Conservation (phyloP, 163 green algal genomes). For the Scenedesmus sp. region DNA sequence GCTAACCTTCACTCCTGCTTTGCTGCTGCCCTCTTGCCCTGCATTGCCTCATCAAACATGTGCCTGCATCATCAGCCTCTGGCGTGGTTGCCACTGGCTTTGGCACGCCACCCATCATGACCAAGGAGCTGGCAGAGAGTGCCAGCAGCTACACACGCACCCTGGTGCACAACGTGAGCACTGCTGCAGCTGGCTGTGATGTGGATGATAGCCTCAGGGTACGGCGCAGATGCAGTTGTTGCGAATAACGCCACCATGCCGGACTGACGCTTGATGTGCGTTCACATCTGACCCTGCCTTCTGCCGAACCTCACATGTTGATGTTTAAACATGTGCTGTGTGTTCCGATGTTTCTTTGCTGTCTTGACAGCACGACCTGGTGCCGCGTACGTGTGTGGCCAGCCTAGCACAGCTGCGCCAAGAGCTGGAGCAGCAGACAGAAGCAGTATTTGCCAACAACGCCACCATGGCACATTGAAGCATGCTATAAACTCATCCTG, state of each 20-base stretch:
- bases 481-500: too few relatives aligned
- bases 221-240: too few relatives aligned
- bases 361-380: too few relatives aligned
- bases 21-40: too few relatives aligned
- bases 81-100: constrained; percentile 52
- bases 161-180: constrained; percentile 24
- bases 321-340: too few relatives aligned
- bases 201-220: too few relatives aligned
- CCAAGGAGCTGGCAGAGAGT: background rate
- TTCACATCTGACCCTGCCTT: background rate
- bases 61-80: background rate
- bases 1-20: too few relatives aligned
- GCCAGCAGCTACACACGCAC: background rate
- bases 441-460: background rate
- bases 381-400: constrained; percentile 37
- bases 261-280: background rate
- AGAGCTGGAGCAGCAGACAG: constrained; percentile 27
- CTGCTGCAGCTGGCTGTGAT: background rate
- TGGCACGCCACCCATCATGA: constrained; percentile 50
- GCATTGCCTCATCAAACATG: background rate
- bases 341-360: too few relatives aligned
- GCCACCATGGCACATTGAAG: too few relatives aligned
- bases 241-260: too few relatives aligned
- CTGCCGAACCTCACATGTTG: background rate
- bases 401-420: constrained; percentile 28